Conservation (phyloP, 768 basidiomycete genomes). For the Paxillus involutus region DNA sequence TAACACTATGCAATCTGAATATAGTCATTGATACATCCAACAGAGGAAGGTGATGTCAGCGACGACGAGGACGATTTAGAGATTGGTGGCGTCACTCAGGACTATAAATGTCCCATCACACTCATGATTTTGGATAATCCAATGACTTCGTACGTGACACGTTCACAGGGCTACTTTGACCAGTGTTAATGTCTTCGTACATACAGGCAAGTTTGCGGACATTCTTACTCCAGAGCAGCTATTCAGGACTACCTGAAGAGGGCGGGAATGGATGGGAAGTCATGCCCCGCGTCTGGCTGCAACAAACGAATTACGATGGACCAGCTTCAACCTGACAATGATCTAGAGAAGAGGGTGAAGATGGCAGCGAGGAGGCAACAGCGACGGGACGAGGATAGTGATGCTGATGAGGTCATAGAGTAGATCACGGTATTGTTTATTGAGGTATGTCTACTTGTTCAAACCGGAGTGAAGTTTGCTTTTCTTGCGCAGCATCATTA, state of each 20-base stretch:
- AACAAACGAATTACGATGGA: conserved; percentile 51
- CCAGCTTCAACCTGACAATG: conserved; percentile 54
- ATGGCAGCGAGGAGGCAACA: conserved; percentile 53
- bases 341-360: conserved; percentile 62
- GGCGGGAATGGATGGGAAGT: conserved; percentile 31
- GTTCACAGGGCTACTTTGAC: background rate
- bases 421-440: conserved; percentile 14
- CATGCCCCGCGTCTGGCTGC: conserved; percentile 77
- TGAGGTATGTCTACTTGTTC: background rate
- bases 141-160: conserved; percentile 70
- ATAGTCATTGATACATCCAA: background rate
- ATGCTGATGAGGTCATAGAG: conserved; percentile 61
- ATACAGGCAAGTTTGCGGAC: conserved; percentile 64
- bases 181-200: background rate
- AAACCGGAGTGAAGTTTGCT: too few relatives aligned
- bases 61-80: conserved; percentile 89
- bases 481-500: too few relatives aligned
- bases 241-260: conserved; percentile 62
- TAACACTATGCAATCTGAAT: background rate
- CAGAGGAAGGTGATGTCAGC: conserved; percentile 79
- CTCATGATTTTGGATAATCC: conserved; percentile 68
- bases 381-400: conserved; percentile 38
- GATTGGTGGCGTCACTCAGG: conserved; percentile 81
- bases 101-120: conserved; percentile 83
- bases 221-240: conserved; percentile 77